Base-by-base conservation (phyloP, 805 yeast genomes). In the Candida nanaspora region DNA sequence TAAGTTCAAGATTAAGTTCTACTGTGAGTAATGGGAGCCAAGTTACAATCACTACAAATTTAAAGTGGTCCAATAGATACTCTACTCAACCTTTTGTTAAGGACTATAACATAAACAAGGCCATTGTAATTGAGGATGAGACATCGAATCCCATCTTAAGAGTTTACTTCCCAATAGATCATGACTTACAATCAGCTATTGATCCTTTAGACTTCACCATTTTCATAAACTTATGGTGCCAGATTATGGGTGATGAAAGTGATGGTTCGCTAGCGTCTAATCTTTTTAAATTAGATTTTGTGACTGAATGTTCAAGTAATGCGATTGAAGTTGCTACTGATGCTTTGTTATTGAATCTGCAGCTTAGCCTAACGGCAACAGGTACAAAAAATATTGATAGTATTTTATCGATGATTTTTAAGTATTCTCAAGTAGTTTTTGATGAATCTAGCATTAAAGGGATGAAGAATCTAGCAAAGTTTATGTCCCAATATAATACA, bases 191-290 rank as follows among this genome's bases (percentile, higher is more conserved):
- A 5, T 13, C 13, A 13, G 36, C 19, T 3, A 23, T 58, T 11
- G 28, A 53, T 0, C 9, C 44, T 5, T 52, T 43, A 31, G 61
- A 63, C 20, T 13, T 58, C 2, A 32, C 41, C 9, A 52, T 68
- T 9, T 67, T 62, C 35, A 58, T 63, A 25, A 56, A 57, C 10
- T 55, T 69, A 3, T 78, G 86, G 81, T 68, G 77, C 40, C 72
- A 73, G 36, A 40, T 82, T 0, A 58, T 81, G 38, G 91, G 91
- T 1, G 80, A 78, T 54, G 91, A 83, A 57, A 59, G 77, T 4
- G 41, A 47, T 2, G 71, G 70, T 0, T 74, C 86, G 0, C 51
- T 82, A 6, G 70, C 71, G 45, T 56, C 66, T 5, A 51, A 49
- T 15, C 56, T 79, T 9, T 61, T 59, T 18, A 38, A 44, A 4